phyloP scores from a whole-genome alignment of 345 rosid genomes.

The Erucastrum elatum region DNA sequence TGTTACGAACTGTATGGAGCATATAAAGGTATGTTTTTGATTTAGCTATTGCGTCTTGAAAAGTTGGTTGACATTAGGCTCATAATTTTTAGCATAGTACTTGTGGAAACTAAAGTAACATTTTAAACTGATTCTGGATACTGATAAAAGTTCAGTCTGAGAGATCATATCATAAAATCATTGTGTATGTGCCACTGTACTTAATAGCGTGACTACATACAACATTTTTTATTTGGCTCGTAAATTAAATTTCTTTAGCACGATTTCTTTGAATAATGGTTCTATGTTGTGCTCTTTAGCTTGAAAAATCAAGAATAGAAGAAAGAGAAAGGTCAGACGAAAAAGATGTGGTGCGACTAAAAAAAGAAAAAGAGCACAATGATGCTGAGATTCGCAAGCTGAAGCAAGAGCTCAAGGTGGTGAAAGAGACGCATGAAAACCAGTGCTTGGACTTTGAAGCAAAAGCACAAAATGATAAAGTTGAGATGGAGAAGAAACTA shows the following conservation, averaged over 20 bases:
- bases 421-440: slow-evolving; percentile 55
- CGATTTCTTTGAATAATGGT: neutral
- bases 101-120: slow-evolving; percentile 1
- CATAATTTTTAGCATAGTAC: neutral
- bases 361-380: slow-evolving; percentile 54
- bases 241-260: neutral
- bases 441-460: slow-evolving; percentile 57
- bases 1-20: slow-evolving; percentile 47
- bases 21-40: slow-evolving; percentile 44
- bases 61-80: neutral
- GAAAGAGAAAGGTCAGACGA: slow-evolving; percentile 70
- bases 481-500: slow-evolving; percentile 58
- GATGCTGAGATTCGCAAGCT: slow-evolving; percentile 62
- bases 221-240: slow-evolving; percentile 12
- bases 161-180: neutral
- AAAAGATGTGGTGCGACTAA: slow-evolving; percentile 51
- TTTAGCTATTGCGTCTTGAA: slow-evolving; percentile 13
- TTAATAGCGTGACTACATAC: neutral
- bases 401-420: slow-evolving; percentile 59
- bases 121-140: neutral
- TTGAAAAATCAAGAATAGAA: slow-evolving; percentile 65
- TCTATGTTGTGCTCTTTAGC: slow-evolving; percentile 46
- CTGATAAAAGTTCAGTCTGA: slow-evolving; percentile 6
- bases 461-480: slow-evolving; percentile 51
- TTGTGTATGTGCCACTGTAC: neutral